phyloP scores from a whole-genome alignment of 2,329 filamentous ascomycete genomes.

The Diaporthe sp. region DNA sequence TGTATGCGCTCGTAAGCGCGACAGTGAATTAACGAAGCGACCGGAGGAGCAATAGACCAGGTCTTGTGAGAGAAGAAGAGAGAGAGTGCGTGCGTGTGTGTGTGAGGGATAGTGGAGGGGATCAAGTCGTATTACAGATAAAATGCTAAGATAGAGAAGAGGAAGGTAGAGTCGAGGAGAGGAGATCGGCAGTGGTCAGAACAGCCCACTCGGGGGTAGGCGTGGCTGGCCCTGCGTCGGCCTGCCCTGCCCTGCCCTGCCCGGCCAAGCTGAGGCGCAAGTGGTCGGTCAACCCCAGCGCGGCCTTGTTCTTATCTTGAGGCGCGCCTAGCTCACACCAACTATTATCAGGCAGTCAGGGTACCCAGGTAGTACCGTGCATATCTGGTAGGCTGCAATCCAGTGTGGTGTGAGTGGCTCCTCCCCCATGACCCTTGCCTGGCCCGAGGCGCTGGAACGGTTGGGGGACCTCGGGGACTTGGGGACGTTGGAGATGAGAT shows the following conservation, averaged over 20 bases:
- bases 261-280: constrained; percentile 25
- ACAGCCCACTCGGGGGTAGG: constrained; percentile 26
- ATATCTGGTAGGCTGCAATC: not conserved
- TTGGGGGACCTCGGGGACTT: not conserved
- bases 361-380: not conserved
- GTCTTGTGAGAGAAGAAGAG: not conserved
- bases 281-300: constrained; percentile 20
- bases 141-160: not conserved
- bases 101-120: not conserved
- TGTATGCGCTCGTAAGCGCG: not conserved
- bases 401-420: constrained; percentile 15
- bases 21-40: not conserved
- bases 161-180: not conserved
- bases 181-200: constrained; percentile 5
- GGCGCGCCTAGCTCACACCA: not conserved
- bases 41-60: not conserved
- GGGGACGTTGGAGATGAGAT: constrained; percentile 8
- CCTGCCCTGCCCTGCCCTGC: not conserved
- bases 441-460: constrained; percentile 22
- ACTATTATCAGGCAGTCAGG: not conserved
- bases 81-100: too few relatives aligned
- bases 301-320: constrained; percentile 18
- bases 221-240: not conserved
- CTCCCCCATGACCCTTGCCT: not conserved
- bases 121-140: not conserved